Base-by-base conservation (phyloP, 2,329 filamentous ascomycete genomes). In the Apiospora arundinis region DNA sequence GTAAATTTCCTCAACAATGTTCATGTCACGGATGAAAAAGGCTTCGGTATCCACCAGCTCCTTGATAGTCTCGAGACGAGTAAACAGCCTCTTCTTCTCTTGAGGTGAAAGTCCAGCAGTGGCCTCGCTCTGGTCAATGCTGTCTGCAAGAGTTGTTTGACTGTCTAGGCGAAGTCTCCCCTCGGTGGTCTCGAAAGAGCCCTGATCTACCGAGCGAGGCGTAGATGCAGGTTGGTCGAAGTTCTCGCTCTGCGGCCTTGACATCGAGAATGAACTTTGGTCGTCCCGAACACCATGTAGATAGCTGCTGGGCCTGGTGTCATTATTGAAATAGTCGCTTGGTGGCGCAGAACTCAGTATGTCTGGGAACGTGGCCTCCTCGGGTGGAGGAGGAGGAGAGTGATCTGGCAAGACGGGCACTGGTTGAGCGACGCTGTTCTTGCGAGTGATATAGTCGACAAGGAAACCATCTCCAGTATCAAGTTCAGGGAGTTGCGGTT, bases 1-100 rank as follows among this genome's bases (percentile, higher is more conserved):
- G 86, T 98, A 99, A 70, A 99, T 98, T 78, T 98, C 95, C 78
- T 97, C 94, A 2, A 97, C 92, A 69, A 99, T 95, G 80, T 95
- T 97, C 94, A 99, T 95, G 80, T 99, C 96, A 74, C 94, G 91
- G 71, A 97, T 91, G 81, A 97, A 98, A 7, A 92, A 91, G 67
- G 94, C 91, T 80, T 99, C 96, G 0, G 96, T 99, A 77, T 98
- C 95, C 65, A 98, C 89, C 48, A 99, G 85, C 81, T 99, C 96
- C 78, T 95, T 95, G 77, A 98, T 92, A 67, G 97, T 91, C 79
- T 97, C 91, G 70, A 92, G 90, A 25, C 96, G 92, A 79, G 95
- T 93, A 68, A 90, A 89, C 11, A 98, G 85, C n/a, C 93, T 90
- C 72, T 92, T 92, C 72, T 88, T 88, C 74, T 92, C 89, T 73